Base-by-base conservation (phyloP, 306 rosid species). In the Mucuna pruriens region DNA sequence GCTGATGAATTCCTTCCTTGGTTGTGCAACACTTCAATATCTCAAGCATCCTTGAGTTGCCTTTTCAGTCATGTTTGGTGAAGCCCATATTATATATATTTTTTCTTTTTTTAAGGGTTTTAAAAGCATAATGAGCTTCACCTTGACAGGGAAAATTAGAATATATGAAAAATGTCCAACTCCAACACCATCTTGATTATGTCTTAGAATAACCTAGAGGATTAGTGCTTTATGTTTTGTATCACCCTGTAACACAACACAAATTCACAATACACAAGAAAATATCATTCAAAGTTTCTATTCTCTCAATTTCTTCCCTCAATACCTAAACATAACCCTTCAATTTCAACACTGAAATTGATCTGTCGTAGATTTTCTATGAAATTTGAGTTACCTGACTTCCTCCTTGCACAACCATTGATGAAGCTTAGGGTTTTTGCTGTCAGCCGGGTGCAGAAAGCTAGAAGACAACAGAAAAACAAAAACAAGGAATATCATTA, bases 401-500 rank as follows among this genome's bases (percentile, higher is more conserved):
- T 95, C 99, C 91, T 95, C 98, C 91, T 83, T 89, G 89, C 97
- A 91, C 85, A 95, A 67, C 99, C 99, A 95, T 2, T 83, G 87
- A 72, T 85, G 92, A 76, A 95, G 88, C 91, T 88, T 93, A 49
- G 90, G 88, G 72, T 87, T 95, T 62, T 86, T 88, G 88, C 94
- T 93, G 86, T 95, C 99, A 69, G 99, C 94, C 11, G 99, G 98
- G 71, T 95, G 99, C 60, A 88, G 90, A 86, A 95, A 95, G 89
- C 99, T 95, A 84, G 54, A 80, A 71, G 42, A 82, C 19, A 19
- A 65, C 5, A 3, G 78, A 36, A 34, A 29, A 25, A 63, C 7
- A 23, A 55, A 70, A 26, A 39, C 3, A 63, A 25, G 31, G 70
- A 57, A 45, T 72, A 22, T 46, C 52, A 67, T 77, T 22, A 77